Evolutionary conservation across 352 stramenopile species (phyloP).

Genomic region (Globisporangium heterothallicum): DNA sequence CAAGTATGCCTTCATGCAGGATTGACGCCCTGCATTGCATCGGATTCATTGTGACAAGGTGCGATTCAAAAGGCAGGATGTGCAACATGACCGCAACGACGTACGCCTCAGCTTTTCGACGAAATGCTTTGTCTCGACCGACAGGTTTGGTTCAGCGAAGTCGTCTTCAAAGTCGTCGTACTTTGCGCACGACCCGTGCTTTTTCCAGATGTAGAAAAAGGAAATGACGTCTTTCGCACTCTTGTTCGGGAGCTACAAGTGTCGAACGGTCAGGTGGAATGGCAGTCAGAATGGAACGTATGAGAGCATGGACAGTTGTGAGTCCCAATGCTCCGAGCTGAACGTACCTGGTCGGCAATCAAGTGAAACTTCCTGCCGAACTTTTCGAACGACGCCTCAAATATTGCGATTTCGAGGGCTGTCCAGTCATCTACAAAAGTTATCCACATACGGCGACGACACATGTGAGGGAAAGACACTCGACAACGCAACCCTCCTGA

Average conservation of each 20-base stretch:
- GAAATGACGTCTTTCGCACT: slow-evolving; percentile 56
- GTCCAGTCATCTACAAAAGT: slow-evolving; percentile 66
- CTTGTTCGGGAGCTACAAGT: slow-evolving; percentile 56
- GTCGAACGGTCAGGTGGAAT: too few species aligned
- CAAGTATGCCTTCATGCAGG: slow-evolving; percentile 65
- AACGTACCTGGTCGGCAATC: slow-evolving; percentile 58
- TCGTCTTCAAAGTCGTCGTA: slow-evolving; percentile 37
- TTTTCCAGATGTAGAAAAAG: slow-evolving; percentile 88
- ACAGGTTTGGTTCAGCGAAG: slow-evolving; percentile 47
- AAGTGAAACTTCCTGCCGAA: slow-evolving; percentile 77
- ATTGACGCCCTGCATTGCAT: slow-evolving; percentile 42
- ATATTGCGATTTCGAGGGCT: slow-evolving; percentile 63
- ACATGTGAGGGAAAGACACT: too few species aligned
- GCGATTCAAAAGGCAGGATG: too few species aligned
- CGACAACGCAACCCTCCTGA: not conserved
- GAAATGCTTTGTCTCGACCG: slow-evolving; percentile 48
- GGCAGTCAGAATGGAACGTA: too few species aligned
- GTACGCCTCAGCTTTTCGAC: slow-evolving; percentile 61
- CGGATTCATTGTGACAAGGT: too few species aligned
- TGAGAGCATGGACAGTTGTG: too few species aligned
- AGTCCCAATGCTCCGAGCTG: too few species aligned
- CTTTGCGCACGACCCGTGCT: slow-evolving; percentile 46
- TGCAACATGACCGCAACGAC: slow-evolving; percentile 13
- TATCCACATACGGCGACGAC: too few species aligned
- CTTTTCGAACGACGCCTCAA: slow-evolving; percentile 68